Evolutionary conservation across 805 yeast genomes (phyloP).

Genomic region (Millerozyma miso): DNA sequence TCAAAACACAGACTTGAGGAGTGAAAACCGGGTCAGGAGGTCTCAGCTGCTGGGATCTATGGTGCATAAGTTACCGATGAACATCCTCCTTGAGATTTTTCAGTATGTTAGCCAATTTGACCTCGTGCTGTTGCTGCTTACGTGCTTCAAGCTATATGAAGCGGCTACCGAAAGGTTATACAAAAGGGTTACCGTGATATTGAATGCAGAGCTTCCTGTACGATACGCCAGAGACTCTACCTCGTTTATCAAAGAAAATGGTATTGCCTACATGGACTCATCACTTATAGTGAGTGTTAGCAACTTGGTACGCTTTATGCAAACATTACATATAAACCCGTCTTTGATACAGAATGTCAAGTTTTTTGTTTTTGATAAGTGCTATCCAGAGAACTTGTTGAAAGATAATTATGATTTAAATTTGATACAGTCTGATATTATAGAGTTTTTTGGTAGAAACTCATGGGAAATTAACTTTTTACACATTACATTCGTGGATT

Average conservation of each 20-base stretch:
- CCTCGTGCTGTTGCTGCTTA: conserved; percentile 19
- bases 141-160: conserved; percentile 17
- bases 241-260: conserved; percentile 22
- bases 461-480: conserved; percentile 23
- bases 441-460: conserved; percentile 21
- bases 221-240: conserved; percentile 11
- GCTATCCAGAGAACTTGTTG: conserved; percentile 11
- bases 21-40: neutral
- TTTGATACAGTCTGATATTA: conserved; percentile 18
- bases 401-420: conserved; percentile 7
- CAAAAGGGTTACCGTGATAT: conserved; percentile 25
- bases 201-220: conserved; percentile 25
- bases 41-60: conserved; percentile 9
- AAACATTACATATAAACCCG: conserved; percentile 15
- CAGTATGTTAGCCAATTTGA: conserved; percentile 30
- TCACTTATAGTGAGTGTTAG: conserved; percentile 19
- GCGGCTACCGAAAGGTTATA: conserved; percentile 23
- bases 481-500: conserved; percentile 30
- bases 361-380: conserved; percentile 32
- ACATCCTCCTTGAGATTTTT: conserved; percentile 12
- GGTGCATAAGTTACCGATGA: conserved; percentile 11
- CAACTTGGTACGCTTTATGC: conserved; percentile 16
- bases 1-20: neutral
- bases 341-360: conserved; percentile 18
- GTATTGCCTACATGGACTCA: conserved; percentile 26